Percentiles rank a stretch among this genome's conserved stretches.
Conservation (phyloP, 2,329 filamentous ascomycete species). For the Curvularia eragrostidis region DNA sequence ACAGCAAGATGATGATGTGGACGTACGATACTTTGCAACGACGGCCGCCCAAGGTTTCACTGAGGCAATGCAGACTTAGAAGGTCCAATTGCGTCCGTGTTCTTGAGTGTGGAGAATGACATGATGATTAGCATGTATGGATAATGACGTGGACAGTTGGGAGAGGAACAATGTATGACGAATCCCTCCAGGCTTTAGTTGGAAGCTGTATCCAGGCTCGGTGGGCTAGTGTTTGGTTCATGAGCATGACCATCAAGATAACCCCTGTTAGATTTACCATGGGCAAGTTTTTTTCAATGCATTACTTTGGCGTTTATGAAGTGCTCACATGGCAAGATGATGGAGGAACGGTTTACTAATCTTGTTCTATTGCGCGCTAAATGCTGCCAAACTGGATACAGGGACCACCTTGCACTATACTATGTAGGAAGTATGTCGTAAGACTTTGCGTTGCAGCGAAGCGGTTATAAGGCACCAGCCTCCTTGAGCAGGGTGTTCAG, state of each 20-base stretch:
- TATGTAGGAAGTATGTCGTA: not conserved
- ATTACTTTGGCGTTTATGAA: constrained; percentile 16
- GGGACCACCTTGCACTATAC: not conserved
- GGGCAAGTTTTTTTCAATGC: constrained; percentile 16
- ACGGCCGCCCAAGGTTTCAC: constrained; percentile 71
- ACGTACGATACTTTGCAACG: constrained; percentile 97
- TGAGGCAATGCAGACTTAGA: constrained; percentile 51
- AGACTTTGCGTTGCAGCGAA: not conserved
- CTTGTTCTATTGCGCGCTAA: not conserved
- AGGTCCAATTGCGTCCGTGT: constrained; percentile 15
- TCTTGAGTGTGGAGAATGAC: constrained; percentile 14
- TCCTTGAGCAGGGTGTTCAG: constrained; percentile 69
- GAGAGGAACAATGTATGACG: constrained; percentile 28
- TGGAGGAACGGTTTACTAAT: not conserved
- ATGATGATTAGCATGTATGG: constrained; percentile 37
- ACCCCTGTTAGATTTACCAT: constrained; percentile 38
- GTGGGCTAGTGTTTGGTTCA: constrained; percentile 31
- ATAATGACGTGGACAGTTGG: constrained; percentile 33
- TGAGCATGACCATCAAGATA: constrained; percentile 36
- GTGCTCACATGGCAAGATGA: not conserved
- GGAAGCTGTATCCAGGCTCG: constrained; percentile 16
- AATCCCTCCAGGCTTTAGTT: constrained; percentile 13
- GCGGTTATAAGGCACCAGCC: constrained; percentile 66
- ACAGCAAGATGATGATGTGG: constrained; percentile 96
- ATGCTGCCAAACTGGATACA: not conserved